Conservation (phyloP, 441 rosid species). For the Pelargonium cotyledonis region DNA sequence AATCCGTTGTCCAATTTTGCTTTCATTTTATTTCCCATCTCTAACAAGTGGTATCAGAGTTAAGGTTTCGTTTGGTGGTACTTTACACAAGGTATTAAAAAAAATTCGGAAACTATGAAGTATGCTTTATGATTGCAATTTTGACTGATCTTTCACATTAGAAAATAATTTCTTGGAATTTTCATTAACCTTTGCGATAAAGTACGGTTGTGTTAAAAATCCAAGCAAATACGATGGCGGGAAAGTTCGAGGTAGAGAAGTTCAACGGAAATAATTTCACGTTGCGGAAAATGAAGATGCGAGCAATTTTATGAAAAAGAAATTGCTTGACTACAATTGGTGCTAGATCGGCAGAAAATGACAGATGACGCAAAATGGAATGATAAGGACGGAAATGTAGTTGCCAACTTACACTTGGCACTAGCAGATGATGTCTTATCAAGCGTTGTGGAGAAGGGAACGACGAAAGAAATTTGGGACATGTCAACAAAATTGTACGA, state of each 20-base stretch:
- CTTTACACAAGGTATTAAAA: no score
- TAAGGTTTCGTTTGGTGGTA: no score
- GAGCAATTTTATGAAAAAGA: not conserved
- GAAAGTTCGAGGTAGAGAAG: not conserved
- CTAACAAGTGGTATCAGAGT: no score
- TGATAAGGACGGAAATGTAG: not conserved
- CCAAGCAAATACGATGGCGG: not conserved
- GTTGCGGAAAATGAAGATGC: not conserved
- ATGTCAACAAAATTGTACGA: conserved; percentile 6
- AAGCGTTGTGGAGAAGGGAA: not conserved
- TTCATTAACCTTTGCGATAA: not conserved
- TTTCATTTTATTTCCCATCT: no score
- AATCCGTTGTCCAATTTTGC: no score
- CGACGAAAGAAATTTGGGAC: not conserved
- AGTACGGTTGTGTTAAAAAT: not conserved
- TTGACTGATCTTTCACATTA: not conserved
- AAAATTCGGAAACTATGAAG: no score
- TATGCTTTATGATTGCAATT: not conserved
- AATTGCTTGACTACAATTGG: not conserved
- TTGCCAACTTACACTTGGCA: not conserved
- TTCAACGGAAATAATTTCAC: conserved; percentile 6
- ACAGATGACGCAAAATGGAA: not conserved
- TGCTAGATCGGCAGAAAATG: not conserved
- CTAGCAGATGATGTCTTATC: conserved; percentile 2
- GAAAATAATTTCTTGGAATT: not conserved